phyloP scores from a whole-genome alignment of 768 basidiomycete species.

The Hypholoma fasciculare region DNA sequence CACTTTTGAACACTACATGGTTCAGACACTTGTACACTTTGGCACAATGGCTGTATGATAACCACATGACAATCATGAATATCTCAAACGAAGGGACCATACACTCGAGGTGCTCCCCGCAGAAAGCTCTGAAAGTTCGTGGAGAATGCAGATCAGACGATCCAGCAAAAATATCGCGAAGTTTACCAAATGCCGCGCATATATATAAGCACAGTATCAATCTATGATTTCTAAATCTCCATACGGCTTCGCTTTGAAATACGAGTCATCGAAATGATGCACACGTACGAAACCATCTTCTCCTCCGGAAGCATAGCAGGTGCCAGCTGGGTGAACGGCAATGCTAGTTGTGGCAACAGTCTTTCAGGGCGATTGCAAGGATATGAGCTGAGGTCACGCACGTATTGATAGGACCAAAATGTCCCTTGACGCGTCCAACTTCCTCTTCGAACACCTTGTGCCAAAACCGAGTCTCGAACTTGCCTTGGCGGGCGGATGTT shows the following conservation, averaged over 20 bases:
- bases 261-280: conserved; percentile 93
- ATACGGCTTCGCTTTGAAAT: conserved; percentile 90
- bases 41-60: no score
- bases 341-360: conserved; percentile 51
- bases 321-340: conserved; percentile 88
- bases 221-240: conserved; percentile 77
- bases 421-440: conserved; percentile 95
- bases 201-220: conserved; percentile 24
- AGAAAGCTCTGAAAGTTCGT: no score
- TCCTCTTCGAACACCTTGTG: conserved; percentile 97
- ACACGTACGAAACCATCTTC: conserved; percentile 95
- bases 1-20: no score
- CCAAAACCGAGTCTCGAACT: conserved; percentile 99
- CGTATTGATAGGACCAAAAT: conserved; percentile 97
- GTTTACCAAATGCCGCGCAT: conserved; percentile 1
- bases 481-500: conserved; percentile 90
- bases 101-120: no score
- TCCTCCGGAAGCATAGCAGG: conserved; percentile 89
- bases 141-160: no score
- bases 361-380: not conserved
- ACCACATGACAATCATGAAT: no score
- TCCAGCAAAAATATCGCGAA: not conserved
- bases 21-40: no score
- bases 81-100: no score
- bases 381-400: conserved; percentile 40